Conservation (phyloP, 176 grass and related monocot genomes). For the Triticum dicoccoides region DNA sequence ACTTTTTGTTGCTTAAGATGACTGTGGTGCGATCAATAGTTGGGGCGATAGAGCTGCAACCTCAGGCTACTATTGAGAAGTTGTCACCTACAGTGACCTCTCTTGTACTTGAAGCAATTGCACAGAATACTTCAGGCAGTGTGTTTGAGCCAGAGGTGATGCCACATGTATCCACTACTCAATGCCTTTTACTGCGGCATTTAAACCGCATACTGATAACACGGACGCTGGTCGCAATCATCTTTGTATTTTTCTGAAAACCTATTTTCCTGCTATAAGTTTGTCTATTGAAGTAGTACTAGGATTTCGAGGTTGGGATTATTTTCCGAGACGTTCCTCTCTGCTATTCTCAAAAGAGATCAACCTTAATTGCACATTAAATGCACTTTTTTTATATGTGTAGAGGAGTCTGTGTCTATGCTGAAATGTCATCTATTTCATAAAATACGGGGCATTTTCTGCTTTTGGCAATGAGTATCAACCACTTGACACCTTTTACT, state of each 20-base stretch:
- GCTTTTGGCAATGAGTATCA: background rate
- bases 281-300: slow-evolving; percentile 7
- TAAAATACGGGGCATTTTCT: background rate
- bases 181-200: slow-evolving; percentile 23
- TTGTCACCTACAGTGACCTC: slow-evolving; percentile 44
- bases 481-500: background rate
- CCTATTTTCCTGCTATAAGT: background rate
- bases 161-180: background rate
- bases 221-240: background rate
- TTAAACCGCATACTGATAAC: slow-evolving; percentile 4
- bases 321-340: background rate
- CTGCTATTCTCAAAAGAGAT: slow-evolving; percentile 2
- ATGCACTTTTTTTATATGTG: background rate
- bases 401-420: background rate
- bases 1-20: slow-evolving; percentile 72
- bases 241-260: slow-evolving; percentile 1
- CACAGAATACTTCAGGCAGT: slow-evolving; percentile 83
- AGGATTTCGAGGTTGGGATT: background rate
- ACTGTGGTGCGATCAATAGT: slow-evolving; percentile 78
- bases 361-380: background rate
- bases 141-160: slow-evolving; percentile 86
- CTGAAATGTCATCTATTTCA: background rate
- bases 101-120: slow-evolving; percentile 88
- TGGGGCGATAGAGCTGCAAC: slow-evolving; percentile 52
- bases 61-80: slow-evolving; percentile 40